Base-by-base conservation (phyloP, 1,284 basidiomycete genomes). In the Laetiporus sulphureus region DNA sequence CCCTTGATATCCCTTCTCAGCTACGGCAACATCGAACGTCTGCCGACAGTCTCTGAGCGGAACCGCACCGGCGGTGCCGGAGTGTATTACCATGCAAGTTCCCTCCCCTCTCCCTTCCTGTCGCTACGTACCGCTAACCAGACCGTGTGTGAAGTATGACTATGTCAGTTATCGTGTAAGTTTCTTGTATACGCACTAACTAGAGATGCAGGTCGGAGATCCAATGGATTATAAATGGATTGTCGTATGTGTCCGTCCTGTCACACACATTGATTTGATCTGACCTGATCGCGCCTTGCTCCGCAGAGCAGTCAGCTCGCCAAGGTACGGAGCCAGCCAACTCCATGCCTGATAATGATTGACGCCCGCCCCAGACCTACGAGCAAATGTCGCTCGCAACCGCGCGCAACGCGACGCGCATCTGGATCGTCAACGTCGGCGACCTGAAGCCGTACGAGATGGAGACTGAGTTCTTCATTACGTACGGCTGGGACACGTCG, bases 371-470 rank as follows among this genome's bases (percentile, higher is more conserved):
- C 4, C 13, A 79, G 72, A 68, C 74, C 3, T 74, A 69, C 50
- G 76, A 82, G 45, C 77, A 81, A 61, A 67, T 81, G 65, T 78
- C 75, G 2, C 62, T 77, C 21, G 77, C 77, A 2, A 66, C 79
- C 11, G 73, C 73, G 20, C 69, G 73, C 16, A 62, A 76, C n/a
- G 77, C 78, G 1, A 71, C 63, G 4, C 67, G 66, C 15, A 60
- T 80, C 25, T 81, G 78, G 78, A 67, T 80, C 27, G 56, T 79
- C 32, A 79, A 79, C 52, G 77, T 81, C 25, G 83, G 82, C 16
- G 83, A 87, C 52, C 60, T 87, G 29, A 87, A 87, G 56, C 79
- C 81, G 0, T 80, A 79, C 52, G 84, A 88, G 50, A 71, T 78
- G 52, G 74, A 80, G 33, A 77, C 70, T 18, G 81, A 86, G 49